phyloP scores from a whole-genome alignment of 345 rosid genomes.

The Bruguiera parviflora region DNA sequence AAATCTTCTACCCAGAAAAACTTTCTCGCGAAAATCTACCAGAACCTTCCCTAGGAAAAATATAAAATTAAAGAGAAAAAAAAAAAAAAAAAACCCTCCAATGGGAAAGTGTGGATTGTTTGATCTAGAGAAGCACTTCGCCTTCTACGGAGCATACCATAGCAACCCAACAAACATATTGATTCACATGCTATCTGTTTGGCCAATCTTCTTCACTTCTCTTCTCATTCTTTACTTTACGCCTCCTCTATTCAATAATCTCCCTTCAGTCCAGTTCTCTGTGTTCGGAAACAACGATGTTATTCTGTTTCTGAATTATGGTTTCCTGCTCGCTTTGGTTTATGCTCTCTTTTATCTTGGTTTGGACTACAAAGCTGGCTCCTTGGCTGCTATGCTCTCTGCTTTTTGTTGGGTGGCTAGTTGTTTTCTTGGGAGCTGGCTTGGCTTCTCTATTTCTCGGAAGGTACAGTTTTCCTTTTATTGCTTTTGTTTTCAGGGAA shows the following conservation, averaged over 20 bases:
- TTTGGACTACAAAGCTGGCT: slow-evolving; percentile 54
- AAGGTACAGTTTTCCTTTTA: slow-evolving; percentile 27
- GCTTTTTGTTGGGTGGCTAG: slow-evolving; percentile 44
- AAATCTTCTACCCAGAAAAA: not conserved
- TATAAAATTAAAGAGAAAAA: too few species aligned
- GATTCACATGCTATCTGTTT: slow-evolving; percentile 54
- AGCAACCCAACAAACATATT: slow-evolving; percentile 58
- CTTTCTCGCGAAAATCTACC: not conserved
- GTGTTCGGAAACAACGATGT: slow-evolving; percentile 27
- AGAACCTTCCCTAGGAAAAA: not conserved
- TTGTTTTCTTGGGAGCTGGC: slow-evolving; percentile 36
- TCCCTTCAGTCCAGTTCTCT: slow-evolving; percentile 31
- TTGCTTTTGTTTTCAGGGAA: not conserved
- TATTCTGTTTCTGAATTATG: slow-evolving; percentile 42
- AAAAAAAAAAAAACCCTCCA: not conserved
- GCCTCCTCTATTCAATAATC: slow-evolving; percentile 39
- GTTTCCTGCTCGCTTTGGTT: slow-evolving; percentile 43
- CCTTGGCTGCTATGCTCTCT: slow-evolving; percentile 55
- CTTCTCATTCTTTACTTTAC: slow-evolving; percentile 47
- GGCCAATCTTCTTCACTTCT: slow-evolving; percentile 62
- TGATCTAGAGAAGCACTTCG: slow-evolving; percentile 79
- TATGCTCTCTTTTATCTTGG: slow-evolving; percentile 45
- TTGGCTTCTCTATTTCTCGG: slow-evolving; percentile 57
- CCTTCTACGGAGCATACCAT: slow-evolving; percentile 94
- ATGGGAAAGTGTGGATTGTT: slow-evolving; percentile 45